These are phyloP conservation scores for Cadophora sp. DNA, from an alignment of 2,329 filamentous ascomycete genomes.

Conservation along the genomic window DNA sequence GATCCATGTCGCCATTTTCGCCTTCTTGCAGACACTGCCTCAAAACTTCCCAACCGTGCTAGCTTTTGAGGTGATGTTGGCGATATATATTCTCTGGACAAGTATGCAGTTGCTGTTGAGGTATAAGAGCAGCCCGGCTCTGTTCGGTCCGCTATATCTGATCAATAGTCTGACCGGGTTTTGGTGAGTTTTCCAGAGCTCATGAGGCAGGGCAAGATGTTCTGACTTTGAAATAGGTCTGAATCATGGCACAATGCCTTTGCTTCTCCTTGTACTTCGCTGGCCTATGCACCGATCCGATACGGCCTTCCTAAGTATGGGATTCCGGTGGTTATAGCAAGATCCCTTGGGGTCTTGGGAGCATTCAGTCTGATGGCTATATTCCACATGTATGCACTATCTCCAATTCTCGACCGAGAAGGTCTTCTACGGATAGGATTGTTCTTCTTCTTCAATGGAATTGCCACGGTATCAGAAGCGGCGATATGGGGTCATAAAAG, in stretches of 20 bases:
- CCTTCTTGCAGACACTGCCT: conserved; percentile 47
- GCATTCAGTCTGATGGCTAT: conserved; percentile 50
- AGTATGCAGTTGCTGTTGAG: conserved; percentile 47
- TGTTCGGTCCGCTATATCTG: conserved; percentile 50
- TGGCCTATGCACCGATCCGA: conserved; percentile 49
- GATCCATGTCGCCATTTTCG: conserved; percentile 47
- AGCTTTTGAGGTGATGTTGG: conserved; percentile 48
- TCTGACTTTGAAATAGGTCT: conserved; percentile 37
- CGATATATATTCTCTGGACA: conserved; percentile 52
- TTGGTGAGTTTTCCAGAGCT: conserved; percentile 42
- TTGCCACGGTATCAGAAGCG: conserved; percentile 46
- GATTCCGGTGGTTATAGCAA: conserved; percentile 44
- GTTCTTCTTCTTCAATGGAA: conserved; percentile 51
- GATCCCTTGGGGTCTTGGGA: conserved; percentile 47
- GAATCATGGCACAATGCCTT: conserved; percentile 53
- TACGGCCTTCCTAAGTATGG: conserved; percentile 44
- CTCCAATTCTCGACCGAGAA: conserved; percentile 45
- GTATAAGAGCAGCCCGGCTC: conserved; percentile 48
- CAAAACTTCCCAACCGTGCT: conserved; percentile 47
- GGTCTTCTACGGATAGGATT: conserved; percentile 46
- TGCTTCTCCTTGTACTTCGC: conserved; percentile 48
- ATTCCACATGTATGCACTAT: conserved; percentile 50
- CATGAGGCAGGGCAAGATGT: background rate
- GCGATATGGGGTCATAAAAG: conserved; percentile 47
- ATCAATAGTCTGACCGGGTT: conserved; percentile 48